Percentiles rank a stretch among this genome's conserved stretches.
These are phyloP conservation scores for Agroathelia rolfsii DNA, from an alignment of 1,284 basidiomycete genomes.

Conservation along the genomic window DNA sequence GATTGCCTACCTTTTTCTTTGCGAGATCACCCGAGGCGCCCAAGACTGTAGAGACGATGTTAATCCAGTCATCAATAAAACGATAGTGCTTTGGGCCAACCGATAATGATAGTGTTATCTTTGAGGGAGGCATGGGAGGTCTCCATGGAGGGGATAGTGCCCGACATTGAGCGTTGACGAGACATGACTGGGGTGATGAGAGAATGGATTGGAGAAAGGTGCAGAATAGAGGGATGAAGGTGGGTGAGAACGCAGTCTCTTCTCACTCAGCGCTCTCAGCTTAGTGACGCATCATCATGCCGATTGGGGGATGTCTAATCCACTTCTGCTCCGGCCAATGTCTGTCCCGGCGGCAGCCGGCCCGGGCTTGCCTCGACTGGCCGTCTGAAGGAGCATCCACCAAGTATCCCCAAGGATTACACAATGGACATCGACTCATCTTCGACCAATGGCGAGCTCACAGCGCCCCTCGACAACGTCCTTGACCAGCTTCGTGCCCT, in stretches of 20 bases:
- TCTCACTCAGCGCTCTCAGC: no score
- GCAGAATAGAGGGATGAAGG: conserved; percentile 9
- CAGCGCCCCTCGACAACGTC: conserved; percentile 33
- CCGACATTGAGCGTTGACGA: conserved; percentile 50
- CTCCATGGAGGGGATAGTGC: conserved; percentile 84
- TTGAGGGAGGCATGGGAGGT: conserved; percentile 60
- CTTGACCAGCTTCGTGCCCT: conserved; percentile 54
- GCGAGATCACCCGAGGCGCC: conserved; percentile 97
- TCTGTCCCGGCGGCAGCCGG: no score
- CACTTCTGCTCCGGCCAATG: no score
- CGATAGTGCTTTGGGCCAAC: conserved; percentile 40
- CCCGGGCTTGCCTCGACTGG: no score
- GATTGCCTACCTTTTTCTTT: conserved; percentile 83
- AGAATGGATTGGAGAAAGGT: conserved; percentile 1
- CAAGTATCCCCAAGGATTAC: no score
- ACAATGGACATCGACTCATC: no score
- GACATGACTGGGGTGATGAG: conserved; percentile 23
- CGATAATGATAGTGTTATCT: conserved; percentile 83
- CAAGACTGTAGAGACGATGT: conserved; percentile 49
- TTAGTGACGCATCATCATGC: no score
- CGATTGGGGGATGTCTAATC: no score
- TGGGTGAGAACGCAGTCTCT: conserved; percentile 9
- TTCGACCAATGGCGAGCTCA: conserved; percentile 1
- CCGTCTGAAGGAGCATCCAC: no score
- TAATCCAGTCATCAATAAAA: conserved; percentile 8